Evolutionary conservation across 768 basidiomycete genomes (phyloP).

Genomic region (Suillus occidentalis): DNA sequence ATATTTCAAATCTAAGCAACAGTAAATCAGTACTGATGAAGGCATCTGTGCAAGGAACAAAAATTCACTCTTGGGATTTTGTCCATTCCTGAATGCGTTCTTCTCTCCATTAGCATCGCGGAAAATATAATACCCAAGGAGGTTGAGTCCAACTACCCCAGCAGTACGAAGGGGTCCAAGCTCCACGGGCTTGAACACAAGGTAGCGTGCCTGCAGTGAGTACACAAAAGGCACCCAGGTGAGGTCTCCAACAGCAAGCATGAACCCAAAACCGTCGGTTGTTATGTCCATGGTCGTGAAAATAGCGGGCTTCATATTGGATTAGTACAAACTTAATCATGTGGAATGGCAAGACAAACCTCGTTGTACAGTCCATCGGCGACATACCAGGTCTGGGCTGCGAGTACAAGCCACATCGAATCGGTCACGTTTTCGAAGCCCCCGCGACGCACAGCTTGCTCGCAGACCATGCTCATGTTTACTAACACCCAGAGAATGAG

Average conservation of each 20-base stretch:
- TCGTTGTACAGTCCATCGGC: constrained; percentile 88
- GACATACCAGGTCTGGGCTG: constrained; percentile 88
- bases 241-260: constrained; percentile 92
- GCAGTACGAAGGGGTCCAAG: constrained; percentile 59
- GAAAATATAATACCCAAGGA: constrained; percentile 89
- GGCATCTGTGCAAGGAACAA: not conserved
- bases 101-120: constrained; percentile 87
- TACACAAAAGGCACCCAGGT: constrained; percentile 95
- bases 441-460: constrained; percentile 83
- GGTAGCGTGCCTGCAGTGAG: constrained; percentile 89
- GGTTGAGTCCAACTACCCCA: constrained; percentile 62
- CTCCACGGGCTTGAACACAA: constrained; percentile 85
- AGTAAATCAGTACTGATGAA: not conserved
- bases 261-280: constrained; percentile 97
- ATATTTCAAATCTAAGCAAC: constrained; percentile 62
- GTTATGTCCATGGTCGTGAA: constrained; percentile 98
- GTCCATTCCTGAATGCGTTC: constrained; percentile 91
- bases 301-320: constrained; percentile 63
- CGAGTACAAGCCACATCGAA: constrained; percentile 86
- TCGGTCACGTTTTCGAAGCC: constrained; percentile 67
- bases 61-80: constrained; percentile 82
- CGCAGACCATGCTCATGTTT: constrained; percentile 88
- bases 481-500: constrained; percentile 88
- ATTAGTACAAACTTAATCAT: not conserved
- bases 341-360: constrained; percentile 39